Conservation (phyloP, 1,139 yeast species). For the Yamadazyma friedrichii region DNA sequence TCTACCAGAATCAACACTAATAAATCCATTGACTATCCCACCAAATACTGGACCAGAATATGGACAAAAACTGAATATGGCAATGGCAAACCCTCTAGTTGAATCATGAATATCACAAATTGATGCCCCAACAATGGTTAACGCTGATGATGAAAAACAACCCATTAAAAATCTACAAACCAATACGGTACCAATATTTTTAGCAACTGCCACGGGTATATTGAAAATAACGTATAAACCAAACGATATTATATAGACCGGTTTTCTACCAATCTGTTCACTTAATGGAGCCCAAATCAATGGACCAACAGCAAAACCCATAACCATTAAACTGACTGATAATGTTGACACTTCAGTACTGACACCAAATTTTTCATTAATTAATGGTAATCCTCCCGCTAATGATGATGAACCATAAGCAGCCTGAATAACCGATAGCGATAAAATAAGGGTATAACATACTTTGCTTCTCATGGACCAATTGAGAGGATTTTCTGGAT, state of each 20-base stretch:
- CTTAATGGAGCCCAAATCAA: conserved; percentile 87
- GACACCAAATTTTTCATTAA: conserved; percentile 63
- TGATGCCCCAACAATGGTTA: conserved; percentile 87
- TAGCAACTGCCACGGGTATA: conserved; percentile 86
- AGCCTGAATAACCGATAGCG: conserved; percentile 74
- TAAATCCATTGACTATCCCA: conserved; percentile 87
- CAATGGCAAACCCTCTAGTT: conserved; percentile 86
- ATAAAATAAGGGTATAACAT: conserved; percentile 64
- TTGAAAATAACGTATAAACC: conserved; percentile 74
- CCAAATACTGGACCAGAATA: conserved; percentile 92
- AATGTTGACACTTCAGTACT: conserved; percentile 76
- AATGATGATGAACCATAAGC: conserved; percentile 90
- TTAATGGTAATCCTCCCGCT: conserved; percentile 76
- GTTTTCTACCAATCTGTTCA: conserved; percentile 83
- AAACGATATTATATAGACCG: conserved; percentile 77
- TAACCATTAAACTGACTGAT: conserved; percentile 81
- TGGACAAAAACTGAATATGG: conserved; percentile 88
- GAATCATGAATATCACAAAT: conserved; percentile 81
- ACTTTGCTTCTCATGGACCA: conserved; percentile 65
- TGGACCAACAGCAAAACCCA: conserved; percentile 88
- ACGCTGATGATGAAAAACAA: conserved; percentile 79
- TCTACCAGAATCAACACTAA: conserved; percentile 65
- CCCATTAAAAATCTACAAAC: conserved; percentile 86
- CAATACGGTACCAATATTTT: conserved; percentile 76
- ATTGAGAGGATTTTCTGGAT: conserved; percentile 86